Conservation (phyloP, 305 asterid genomes). For the Vinca major region DNA sequence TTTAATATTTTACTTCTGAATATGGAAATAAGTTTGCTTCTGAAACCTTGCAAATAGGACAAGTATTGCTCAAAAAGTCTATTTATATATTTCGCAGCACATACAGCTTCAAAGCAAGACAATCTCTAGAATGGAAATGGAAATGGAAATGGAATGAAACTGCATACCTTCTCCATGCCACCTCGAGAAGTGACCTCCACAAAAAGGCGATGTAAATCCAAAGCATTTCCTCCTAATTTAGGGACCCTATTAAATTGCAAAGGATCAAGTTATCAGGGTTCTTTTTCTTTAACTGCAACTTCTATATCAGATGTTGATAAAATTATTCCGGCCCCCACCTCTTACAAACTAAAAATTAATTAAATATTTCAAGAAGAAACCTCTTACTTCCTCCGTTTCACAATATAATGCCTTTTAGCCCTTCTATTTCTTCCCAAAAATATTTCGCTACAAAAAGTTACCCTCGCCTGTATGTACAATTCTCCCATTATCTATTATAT, state of each 20-base stretch:
- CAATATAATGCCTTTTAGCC: no score
- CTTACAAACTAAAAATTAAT: not conserved
- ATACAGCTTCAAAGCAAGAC: not conserved
- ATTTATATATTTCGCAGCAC: not conserved
- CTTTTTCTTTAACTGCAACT: not conserved
- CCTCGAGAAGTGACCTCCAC: conserved; percentile 88
- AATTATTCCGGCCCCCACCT: not conserved
- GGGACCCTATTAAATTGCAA: conserved; percentile 51
- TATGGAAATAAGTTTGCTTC: not conserved
- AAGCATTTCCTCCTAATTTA: conserved; percentile 53
- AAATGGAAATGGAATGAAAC: conserved; percentile 10
- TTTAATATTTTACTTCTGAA: not conserved
- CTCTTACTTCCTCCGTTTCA: no score
- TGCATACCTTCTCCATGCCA: conserved; percentile 77
- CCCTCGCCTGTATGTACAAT: no score
- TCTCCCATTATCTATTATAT: no score
- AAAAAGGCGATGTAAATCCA: conserved; percentile 79
- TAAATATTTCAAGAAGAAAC: not conserved
- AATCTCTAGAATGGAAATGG: not conserved
- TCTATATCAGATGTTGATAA: conserved; percentile 4
- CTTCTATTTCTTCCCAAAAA: no score
- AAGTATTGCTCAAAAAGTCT: not conserved
- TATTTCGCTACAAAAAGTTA: not conserved
- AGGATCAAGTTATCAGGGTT: conserved; percentile 9
- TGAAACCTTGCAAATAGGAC: not conserved